Conservation (phyloP, 2,329 filamentous ascomycete genomes). For the Cercospora sp. region DNA sequence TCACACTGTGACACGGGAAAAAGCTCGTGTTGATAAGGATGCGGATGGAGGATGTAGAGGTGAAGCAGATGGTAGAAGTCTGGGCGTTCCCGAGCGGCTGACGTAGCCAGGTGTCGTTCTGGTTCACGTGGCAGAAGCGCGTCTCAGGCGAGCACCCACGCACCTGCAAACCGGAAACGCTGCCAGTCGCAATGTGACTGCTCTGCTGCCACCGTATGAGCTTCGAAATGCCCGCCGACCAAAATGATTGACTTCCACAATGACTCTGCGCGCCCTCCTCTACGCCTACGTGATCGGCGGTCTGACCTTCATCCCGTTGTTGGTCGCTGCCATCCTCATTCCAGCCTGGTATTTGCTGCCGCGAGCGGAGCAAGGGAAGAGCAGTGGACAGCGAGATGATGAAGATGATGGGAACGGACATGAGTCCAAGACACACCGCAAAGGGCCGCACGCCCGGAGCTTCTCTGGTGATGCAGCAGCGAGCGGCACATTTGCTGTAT, state of each 20-base stretch:
- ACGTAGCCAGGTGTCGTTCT: constrained; percentile 3
- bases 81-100: not conserved
- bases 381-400: constrained; percentile 10
- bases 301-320: constrained; percentile 78
- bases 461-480: constrained; percentile 30
- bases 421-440: constrained; percentile 11
- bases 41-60: not conserved
- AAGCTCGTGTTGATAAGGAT: not conserved
- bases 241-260: constrained; percentile 23
- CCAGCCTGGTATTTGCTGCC: constrained; percentile 67
- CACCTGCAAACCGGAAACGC: not conserved
- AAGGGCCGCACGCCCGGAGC: constrained; percentile 9
- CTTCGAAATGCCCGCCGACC: not conserved
- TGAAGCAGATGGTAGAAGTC: not conserved
- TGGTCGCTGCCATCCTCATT: constrained; percentile 61
- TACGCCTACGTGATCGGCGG: constrained; percentile 81
- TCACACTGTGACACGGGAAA: not conserved
- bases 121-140: constrained; percentile 10
- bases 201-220: not conserved
- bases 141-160: not conserved
- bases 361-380: not conserved
- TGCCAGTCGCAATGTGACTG: not conserved
- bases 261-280: constrained; percentile 58
- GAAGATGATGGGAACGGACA: constrained; percentile 6
- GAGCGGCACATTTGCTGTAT: constrained; percentile 37